phyloP scores from a whole-genome alignment of 441 rosid genomes.

The Pelargonium cotyledonis region DNA sequence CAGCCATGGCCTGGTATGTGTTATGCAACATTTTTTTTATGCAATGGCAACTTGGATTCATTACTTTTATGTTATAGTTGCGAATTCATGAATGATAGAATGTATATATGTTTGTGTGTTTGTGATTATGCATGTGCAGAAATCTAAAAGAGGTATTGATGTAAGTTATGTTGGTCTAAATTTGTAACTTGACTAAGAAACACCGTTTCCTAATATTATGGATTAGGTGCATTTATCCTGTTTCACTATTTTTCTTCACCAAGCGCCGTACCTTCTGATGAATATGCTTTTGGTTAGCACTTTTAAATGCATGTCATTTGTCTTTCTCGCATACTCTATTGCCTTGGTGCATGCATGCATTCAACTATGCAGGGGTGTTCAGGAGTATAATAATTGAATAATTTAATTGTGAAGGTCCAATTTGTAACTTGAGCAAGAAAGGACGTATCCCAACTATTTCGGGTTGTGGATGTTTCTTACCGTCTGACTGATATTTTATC shows the following conservation, averaged over 20 bases:
- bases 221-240: too few species aligned
- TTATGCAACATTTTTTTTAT: background rate
- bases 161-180: background rate
- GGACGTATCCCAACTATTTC: background rate
- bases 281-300: too few species aligned
- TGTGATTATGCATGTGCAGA: background rate
- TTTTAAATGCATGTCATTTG: too few species aligned
- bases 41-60: background rate
- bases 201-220: too few species aligned
- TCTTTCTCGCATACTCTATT: too few species aligned
- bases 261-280: too few species aligned
- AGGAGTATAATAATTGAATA: background rate
- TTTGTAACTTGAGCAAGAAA: background rate
- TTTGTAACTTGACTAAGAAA: too few species aligned
- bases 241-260: too few species aligned
- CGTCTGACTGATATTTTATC: background rate
- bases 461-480: background rate
- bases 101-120: background rate
- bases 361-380: background rate
- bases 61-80: background rate
- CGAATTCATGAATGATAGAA: too few species aligned
- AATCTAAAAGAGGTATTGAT: background rate
- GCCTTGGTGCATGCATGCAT: too few species aligned
- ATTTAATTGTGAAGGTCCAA: background rate
- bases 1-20: slow-evolving; percentile 96